Evolutionary conservation across 2,329 filamentous ascomycete species (phyloP), one percentile per base, ranked within the genome.

Genomic region (Lachnellula arida): DNA sequence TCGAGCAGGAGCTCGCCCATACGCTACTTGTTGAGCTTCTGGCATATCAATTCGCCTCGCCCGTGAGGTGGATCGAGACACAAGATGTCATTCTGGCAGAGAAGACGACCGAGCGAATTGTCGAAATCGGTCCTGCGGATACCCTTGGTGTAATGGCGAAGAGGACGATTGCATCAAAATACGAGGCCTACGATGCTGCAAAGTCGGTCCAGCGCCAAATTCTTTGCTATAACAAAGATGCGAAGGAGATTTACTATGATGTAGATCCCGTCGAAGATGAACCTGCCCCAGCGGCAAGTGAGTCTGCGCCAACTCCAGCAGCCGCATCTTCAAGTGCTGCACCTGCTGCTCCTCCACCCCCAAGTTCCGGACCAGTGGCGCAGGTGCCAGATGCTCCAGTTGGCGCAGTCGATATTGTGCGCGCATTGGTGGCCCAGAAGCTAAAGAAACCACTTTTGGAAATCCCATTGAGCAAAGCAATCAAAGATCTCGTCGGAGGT

Each of bases 191-290:
- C 76, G 94, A 99, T 76, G 94, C 94, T 55, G 94, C 94, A 60
- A 93, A 93, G 70, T 97, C 93, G 7, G 87, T 97, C 44, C 92
- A 97, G 76, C 86, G 94, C 72, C 93, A 97, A 74, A 97, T 99
- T 72, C 84, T 99, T 55, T 97, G 94, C 80, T 99, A 97, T 80
- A 97, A 96, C 81, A 99, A 99, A 75, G 94, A 99, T 71, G 89
- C 91, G 55, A 97, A 97, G 74, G 94, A 99, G 74, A 99, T 99
- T 63, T 99, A 99, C 80, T 99, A 99, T 75, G 93, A 97, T 71
- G 92, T 96, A 46, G 94, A 99, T 70, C 94, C 94, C 0, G 79
- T 96, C 32, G 91, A 95, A 69, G 94, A 99, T 56, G 94, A 97
- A 74, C 82, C 88, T 47, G 87, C 88, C 68, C 77, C 86, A 60